Evolutionary conservation across 2,329 filamentous ascomycete species (phyloP).

Genomic region (Trichoderma polysporum): DNA sequence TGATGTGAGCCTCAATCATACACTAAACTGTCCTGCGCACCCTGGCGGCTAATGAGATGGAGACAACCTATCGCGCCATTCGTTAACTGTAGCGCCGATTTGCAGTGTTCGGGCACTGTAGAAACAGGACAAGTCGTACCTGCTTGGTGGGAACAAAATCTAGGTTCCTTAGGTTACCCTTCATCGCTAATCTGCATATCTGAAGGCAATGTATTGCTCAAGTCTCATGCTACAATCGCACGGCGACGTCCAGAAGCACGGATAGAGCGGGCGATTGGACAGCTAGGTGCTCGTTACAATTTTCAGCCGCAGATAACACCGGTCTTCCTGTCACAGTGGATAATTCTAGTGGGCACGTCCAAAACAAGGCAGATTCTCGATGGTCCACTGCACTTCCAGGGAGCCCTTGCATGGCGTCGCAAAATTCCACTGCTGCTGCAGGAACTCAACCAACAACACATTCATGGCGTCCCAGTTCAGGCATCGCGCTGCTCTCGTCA

Average conservation of each 20-base stretch:
- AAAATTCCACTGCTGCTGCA: neutral
- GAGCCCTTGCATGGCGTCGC: neutral
- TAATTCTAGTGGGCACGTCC: too few relatives aligned
- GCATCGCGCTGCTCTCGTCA: neutral
- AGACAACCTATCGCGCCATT: neutral
- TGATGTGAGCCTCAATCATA: neutral
- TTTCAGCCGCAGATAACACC: neutral
- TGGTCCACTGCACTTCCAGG: neutral
- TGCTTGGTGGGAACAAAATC: neutral
- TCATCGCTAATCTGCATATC: neutral
- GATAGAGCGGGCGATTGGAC: neutral
- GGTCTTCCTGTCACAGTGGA: too few relatives aligned
- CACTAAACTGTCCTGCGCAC: neutral
- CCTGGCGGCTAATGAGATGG: neutral
- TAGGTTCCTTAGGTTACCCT: neutral
- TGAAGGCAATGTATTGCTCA: neutral
- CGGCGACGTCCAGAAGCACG: neutral
- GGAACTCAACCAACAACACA: neutral
- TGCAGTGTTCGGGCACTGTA: neutral
- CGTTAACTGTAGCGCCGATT: neutral
- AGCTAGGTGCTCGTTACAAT: neutral
- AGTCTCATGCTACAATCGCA: neutral
- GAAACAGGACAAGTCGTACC: neutral
- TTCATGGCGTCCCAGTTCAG: neutral
- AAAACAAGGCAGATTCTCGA: neutral